Evolutionary conservation across 768 basidiomycete species (phyloP).

Genomic region (Hortiboletus campestris): DNA sequence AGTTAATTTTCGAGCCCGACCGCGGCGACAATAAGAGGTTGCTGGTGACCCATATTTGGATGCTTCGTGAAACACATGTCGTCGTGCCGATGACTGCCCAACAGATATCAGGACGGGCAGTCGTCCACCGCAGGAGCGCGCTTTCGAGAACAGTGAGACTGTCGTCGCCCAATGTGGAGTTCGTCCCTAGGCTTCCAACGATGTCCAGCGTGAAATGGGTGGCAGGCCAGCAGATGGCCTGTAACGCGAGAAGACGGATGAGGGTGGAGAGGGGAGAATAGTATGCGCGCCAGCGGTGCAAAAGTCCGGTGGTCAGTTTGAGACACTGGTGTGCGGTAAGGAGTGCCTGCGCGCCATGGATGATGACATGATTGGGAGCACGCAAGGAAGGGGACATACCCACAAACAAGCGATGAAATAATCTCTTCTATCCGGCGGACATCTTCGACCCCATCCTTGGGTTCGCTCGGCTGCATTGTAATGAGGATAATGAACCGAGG

Average conservation of each 20-base stretch:
- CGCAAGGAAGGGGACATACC: slow-evolving; percentile 41
- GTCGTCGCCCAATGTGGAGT: slow-evolving; percentile 3
- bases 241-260: slow-evolving; percentile 87
- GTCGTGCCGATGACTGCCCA: slow-evolving; percentile 92
- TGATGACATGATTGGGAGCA: not conserved
- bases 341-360: slow-evolving; percentile 51
- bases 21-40: slow-evolving; percentile 52
- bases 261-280: slow-evolving; percentile 87
- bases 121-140: slow-evolving; percentile 39
- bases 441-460: slow-evolving; percentile 29
- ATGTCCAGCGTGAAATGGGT: slow-evolving; percentile 82
- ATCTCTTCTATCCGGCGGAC: slow-evolving; percentile 56
- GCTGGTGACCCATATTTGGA: slow-evolving; percentile 95
- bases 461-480: not conserved
- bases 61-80: slow-evolving; percentile 75
- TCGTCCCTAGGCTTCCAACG: slow-evolving; percentile 44
- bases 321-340: slow-evolving; percentile 91
- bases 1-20: slow-evolving; percentile 4
- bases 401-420: slow-evolving; percentile 68
- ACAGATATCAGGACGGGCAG: slow-evolving; percentile 71
- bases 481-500: not conserved
- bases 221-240: slow-evolving; percentile 95
- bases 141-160: slow-evolving; percentile 21
- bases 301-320: slow-evolving; percentile 80
- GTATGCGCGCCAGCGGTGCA: slow-evolving; percentile 87